These are phyloP conservation scores for Phytopythium kandeliae DNA, from an alignment of 352 stramenopile species.

Conservation along the genomic window DNA sequence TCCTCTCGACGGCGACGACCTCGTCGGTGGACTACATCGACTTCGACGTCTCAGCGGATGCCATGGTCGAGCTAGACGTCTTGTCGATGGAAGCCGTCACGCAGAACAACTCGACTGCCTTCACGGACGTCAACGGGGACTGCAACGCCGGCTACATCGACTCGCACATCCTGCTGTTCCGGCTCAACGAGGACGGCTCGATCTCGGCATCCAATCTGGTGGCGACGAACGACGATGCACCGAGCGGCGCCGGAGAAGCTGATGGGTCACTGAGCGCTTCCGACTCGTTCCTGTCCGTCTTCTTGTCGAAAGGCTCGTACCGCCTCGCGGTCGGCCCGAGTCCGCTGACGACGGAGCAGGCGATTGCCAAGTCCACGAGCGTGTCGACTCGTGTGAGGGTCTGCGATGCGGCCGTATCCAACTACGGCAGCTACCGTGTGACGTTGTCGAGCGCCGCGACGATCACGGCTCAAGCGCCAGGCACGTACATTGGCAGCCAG, in stretches of 20 bases:
- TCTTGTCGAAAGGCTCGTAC: constrained; percentile 37
- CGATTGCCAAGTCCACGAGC: constrained; percentile 32
- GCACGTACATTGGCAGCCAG: constrained; percentile 62
- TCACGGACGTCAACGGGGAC: constrained; percentile 57
- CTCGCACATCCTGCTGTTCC: constrained; percentile 55
- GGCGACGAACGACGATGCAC: constrained; percentile 41
- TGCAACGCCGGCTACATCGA: constrained; percentile 70
- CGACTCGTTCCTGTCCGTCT: constrained; percentile 50
- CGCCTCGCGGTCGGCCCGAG: constrained; percentile 50
- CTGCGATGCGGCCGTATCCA: constrained; percentile 42
- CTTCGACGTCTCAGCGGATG: constrained; percentile 31
- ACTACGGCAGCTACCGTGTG: constrained; percentile 64
- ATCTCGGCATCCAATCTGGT: constrained; percentile 18
- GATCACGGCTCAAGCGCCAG: constrained; percentile 23
- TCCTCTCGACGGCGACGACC: constrained; percentile 43
- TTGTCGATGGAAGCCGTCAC: constrained; percentile 51
- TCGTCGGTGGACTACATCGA: constrained; percentile 68
- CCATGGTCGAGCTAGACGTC: constrained; percentile 53
- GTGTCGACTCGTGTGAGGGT: constrained; percentile 29
- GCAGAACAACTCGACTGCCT: constrained; percentile 14
- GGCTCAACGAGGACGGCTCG: constrained; percentile 11
- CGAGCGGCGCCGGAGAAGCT: constrained; percentile 25
- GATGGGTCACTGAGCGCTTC: constrained; percentile 49
- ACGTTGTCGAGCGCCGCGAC: constrained; percentile 34
- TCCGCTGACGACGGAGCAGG: constrained; percentile 36